Evolutionary conservation across 345 rosid genomes (phyloP).

Genomic region (Laguncularia racemosa): DNA sequence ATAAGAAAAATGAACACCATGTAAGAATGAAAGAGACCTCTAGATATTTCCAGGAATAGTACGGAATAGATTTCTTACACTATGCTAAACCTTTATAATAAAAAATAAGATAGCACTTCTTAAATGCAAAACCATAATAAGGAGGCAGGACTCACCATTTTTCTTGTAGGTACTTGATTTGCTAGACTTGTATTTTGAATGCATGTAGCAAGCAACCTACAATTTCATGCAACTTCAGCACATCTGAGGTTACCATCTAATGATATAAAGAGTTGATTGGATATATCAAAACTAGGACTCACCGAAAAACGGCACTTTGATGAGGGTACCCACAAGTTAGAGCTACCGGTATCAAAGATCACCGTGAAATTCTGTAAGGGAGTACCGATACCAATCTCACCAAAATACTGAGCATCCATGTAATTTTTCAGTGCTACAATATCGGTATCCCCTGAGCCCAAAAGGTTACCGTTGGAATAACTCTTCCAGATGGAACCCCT

Average conservation of each 20-base stretch:
- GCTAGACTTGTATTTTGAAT: slow-evolving; percentile 64
- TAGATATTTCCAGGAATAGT: too few relatives aligned
- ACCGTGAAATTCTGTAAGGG: slow-evolving; percentile 89
- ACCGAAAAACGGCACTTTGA: slow-evolving; percentile 82
- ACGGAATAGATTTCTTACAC: too few relatives aligned
- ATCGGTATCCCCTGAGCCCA: slow-evolving; percentile 50
- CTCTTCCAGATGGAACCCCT: slow-evolving; percentile 38
- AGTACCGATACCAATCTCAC: slow-evolving; percentile 82
- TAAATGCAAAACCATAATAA: not conserved
- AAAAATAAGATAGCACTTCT: too few relatives aligned
- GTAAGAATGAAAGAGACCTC: too few relatives aligned
- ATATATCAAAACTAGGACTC: slow-evolving; percentile 16
- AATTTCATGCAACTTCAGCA: slow-evolving; percentile 7
- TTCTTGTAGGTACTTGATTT: slow-evolving; percentile 65
- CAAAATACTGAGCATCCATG: slow-evolving; percentile 93
- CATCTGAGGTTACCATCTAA: not conserved
- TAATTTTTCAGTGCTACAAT: slow-evolving; percentile 66
- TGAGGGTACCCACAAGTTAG: slow-evolving; percentile 96
- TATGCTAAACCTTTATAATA: too few relatives aligned
- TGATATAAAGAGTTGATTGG: not conserved
- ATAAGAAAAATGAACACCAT: too few relatives aligned
- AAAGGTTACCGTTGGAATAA: slow-evolving; percentile 25
- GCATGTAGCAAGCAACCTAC: slow-evolving; percentile 71
- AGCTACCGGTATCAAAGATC: slow-evolving; percentile 93
- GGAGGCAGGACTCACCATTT: slow-evolving; percentile 42